Evolutionary conservation across 2,329 filamentous ascomycete species (phyloP).

Genomic region (Calonectria crousiana): DNA sequence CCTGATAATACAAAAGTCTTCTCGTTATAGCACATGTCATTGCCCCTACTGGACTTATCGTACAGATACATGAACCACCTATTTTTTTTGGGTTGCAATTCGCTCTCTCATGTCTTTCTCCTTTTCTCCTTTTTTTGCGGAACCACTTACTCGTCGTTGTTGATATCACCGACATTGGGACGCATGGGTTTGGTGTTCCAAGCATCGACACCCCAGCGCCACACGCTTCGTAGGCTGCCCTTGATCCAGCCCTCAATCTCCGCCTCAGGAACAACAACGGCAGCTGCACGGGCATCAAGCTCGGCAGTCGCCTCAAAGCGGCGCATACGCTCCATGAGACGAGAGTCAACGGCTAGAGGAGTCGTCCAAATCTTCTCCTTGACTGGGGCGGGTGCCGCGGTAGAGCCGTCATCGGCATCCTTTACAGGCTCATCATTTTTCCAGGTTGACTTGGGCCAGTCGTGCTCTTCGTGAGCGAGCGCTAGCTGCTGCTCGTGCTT

Average conservation of each 20-base stretch:
- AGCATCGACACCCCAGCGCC: constrained; percentile 61
- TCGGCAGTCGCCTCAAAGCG: constrained; percentile 78
- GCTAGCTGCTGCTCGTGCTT: constrained; percentile 61
- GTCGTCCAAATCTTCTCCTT: constrained; percentile 82
- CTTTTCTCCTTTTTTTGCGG: background rate
- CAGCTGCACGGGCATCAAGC: constrained; percentile 75
- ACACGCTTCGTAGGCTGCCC: constrained; percentile 66
- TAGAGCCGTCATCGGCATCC: constrained; percentile 55
- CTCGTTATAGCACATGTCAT: constrained; percentile 24
- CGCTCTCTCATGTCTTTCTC: background rate
- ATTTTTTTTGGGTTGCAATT: background rate
- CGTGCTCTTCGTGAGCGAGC: constrained; percentile 78
- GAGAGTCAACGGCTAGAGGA: constrained; percentile 79
- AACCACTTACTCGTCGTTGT: constrained; percentile 48
- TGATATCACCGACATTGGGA: constrained; percentile 55
- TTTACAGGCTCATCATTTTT: constrained; percentile 61
- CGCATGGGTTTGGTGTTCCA: constrained; percentile 55
- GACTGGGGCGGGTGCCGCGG: constrained; percentile 52
- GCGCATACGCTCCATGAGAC: constrained; percentile 84
- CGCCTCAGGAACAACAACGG: constrained; percentile 73
- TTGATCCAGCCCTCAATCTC: constrained; percentile 79
- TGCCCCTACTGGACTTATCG: constrained; percentile 28
- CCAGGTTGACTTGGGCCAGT: constrained; percentile 87
- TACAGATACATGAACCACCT: constrained; percentile 35
- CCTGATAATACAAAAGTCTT: constrained; percentile 38